Percentiles rank a stretch among this genome's conserved stretches.
phyloP scores from a whole-genome alignment of 2,329 filamentous ascomycete species.

The Colletotrichum simmondsii region DNA sequence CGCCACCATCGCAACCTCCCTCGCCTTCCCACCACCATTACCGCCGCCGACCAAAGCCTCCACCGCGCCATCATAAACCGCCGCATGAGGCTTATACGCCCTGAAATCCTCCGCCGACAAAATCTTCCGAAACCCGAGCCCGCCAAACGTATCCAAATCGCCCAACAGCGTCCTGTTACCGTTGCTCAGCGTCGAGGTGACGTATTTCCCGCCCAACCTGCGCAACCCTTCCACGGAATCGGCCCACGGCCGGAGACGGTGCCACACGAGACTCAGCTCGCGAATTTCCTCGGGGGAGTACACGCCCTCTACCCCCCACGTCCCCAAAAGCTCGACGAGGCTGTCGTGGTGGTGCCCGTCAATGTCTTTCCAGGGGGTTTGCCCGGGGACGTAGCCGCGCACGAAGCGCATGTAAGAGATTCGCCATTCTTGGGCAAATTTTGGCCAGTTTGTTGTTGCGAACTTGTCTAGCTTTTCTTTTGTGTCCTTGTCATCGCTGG shows the following conservation, averaged over 20 bases:
- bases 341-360: conserved; percentile 77
- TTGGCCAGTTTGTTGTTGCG: conserved; percentile 67
- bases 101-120: conserved; percentile 77
- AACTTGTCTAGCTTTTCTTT: conserved; percentile 55
- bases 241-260: conserved; percentile 75
- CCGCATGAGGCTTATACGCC: conserved; percentile 78
- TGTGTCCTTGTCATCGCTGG: conserved; percentile 51
- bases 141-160: conserved; percentile 70
- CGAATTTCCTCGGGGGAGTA: conserved; percentile 75
- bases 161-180: conserved; percentile 75
- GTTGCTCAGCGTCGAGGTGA: conserved; percentile 78
- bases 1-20: conserved; percentile 80
- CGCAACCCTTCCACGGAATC: conserved; percentile 70
- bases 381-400: conserved; percentile 56
- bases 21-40: conserved; percentile 56
- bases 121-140: conserved; percentile 70
- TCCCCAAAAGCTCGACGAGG: conserved; percentile 66
- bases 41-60: conserved; percentile 53
- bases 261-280: conserved; percentile 76
- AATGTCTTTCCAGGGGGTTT: conserved; percentile 71
- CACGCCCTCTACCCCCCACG: conserved; percentile 66
- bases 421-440: conserved; percentile 78
- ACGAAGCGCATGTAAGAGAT: conserved; percentile 72
- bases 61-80: conserved; percentile 76
- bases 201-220: conserved; percentile 61